These are phyloP conservation scores for cucumber (Cucumis sativus) DNA, from an alignment of 306 rosid genomes.

Conservation along the genomic window DNA sequence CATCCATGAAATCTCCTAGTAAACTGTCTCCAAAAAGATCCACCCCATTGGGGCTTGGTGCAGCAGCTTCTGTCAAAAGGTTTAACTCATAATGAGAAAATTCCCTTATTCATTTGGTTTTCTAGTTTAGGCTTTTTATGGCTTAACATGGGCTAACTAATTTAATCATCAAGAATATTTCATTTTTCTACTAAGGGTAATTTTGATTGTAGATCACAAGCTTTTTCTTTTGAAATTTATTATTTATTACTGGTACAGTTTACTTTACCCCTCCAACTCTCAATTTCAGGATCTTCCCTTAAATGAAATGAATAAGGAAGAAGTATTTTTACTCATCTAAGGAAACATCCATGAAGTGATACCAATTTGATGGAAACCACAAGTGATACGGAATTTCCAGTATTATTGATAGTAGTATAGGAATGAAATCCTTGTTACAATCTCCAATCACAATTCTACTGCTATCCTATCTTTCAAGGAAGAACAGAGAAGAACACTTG, in stretches of 20 bases:
- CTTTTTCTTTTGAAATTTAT: background rate
- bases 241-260: too few species aligned
- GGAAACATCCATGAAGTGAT: background rate
- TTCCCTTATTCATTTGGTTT: background rate
- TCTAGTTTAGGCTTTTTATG: background rate
- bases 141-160: background rate
- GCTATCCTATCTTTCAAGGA: too few species aligned
- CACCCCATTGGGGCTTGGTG: conserved; percentile 53
- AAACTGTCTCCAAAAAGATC: conserved; percentile 75
- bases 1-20: conserved; percentile 84
- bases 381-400: too few species aligned
- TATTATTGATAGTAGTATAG: too few species aligned
- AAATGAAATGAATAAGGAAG: background rate
- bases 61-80: conserved; percentile 53
- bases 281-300: background rate
- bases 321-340: background rate
- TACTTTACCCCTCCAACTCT: background rate
- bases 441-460: too few species aligned
- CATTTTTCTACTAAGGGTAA: background rate
- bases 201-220: background rate
- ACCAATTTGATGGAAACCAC: too few species aligned
- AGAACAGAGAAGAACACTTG: too few species aligned
- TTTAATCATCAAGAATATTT: background rate
- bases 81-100: conserved; percentile 11
- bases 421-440: too few species aligned